Conservation (phyloP, 768 basidiomycete species). For the Mycena pura region DNA sequence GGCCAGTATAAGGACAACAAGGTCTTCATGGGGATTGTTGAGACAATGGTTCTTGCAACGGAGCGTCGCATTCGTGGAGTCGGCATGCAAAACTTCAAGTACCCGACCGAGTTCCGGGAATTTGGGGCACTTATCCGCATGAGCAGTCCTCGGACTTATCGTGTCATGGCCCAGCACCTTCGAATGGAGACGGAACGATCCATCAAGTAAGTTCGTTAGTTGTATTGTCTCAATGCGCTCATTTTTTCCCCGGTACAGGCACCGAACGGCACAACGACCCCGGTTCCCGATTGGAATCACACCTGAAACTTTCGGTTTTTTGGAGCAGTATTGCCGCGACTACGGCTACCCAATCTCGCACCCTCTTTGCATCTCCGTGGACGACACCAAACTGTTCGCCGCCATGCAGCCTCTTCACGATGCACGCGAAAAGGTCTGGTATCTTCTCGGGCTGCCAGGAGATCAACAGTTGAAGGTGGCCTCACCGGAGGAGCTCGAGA, state of each 20-base stretch:
- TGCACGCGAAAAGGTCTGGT: not conserved
- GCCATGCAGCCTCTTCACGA: not conserved
- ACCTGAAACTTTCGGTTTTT: not conserved
- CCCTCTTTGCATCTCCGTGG: not conserved
- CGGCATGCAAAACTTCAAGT: not conserved
- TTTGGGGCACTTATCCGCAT: not conserved
- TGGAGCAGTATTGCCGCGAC: not conserved
- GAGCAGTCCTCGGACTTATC: not conserved
- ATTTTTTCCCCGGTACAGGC: not conserved
- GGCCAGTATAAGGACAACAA: not conserved
- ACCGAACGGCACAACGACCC: not conserved
- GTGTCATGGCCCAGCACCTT: no score
- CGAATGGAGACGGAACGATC: no score
- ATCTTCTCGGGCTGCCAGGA: not conserved
- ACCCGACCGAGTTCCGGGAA: not conserved
- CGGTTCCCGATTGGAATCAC: not conserved
- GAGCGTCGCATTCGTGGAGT: not conserved
- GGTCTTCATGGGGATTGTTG: not conserved
- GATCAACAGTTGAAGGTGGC: not conserved
- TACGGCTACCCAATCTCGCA: not conserved
- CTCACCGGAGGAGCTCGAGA: not conserved
- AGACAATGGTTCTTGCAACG: not conserved
- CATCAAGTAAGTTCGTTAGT: not conserved
- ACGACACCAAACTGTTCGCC: not conserved
- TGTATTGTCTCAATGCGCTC: not conserved